These are phyloP conservation scores for Pisolithus sp. DNA, from an alignment of 768 basidiomycete species.

Conservation along the genomic window DNA sequence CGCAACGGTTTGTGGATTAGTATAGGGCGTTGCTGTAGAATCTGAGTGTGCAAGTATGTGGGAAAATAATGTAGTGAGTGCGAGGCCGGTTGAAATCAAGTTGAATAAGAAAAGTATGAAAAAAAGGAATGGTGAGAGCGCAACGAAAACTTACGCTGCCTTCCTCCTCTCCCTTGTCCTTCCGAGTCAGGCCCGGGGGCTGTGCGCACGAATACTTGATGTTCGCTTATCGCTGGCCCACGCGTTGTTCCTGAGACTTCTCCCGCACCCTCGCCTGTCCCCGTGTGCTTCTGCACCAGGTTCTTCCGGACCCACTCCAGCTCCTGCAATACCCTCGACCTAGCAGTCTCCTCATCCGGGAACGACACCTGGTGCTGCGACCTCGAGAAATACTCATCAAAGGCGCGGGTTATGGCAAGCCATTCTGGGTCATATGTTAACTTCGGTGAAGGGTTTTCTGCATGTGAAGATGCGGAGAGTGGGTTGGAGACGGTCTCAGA, in stretches of 20 bases:
- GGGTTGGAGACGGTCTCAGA: background rate
- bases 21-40: background rate
- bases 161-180: slow-evolving; percentile 29
- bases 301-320: slow-evolving; percentile 63
- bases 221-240: slow-evolving; percentile 36
- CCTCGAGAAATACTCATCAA: slow-evolving; percentile 71
- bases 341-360: slow-evolving; percentile 48
- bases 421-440: slow-evolving; percentile 84
- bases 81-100: slow-evolving; percentile 1
- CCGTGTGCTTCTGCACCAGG: slow-evolving; percentile 26
- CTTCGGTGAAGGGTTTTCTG: slow-evolving; percentile 19
- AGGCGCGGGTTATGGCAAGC: slow-evolving; percentile 88
- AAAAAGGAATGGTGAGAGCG: background rate
- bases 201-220: slow-evolving; percentile 65
- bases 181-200: slow-evolving; percentile 48
- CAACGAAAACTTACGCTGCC: slow-evolving; percentile 28
- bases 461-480: background rate
- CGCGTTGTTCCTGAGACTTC: background rate
- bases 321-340: slow-evolving; percentile 51
- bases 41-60: slow-evolving; percentile 82
- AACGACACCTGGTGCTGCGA: slow-evolving; percentile 43
- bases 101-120: background rate
- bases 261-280: background rate
- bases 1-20: background rate
- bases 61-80: slow-evolving; percentile 65